Conservation (phyloP, 805 yeast genomes). For the Saccharomycopsis amapae region DNA sequence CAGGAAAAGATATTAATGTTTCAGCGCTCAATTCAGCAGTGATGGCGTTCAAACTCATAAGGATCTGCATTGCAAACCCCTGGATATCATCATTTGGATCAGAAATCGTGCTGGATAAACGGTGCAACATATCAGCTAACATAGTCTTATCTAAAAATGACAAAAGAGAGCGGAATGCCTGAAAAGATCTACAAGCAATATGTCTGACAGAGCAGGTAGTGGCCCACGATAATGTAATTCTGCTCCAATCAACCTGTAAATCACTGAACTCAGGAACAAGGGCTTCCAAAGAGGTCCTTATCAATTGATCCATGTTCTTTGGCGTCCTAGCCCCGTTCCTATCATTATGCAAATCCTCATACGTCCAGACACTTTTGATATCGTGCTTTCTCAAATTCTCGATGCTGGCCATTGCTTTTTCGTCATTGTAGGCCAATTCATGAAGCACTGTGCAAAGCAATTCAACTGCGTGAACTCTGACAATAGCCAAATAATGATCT, state of each 20-base stretch:
- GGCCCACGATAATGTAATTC: constrained; percentile 83
- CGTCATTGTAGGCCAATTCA: constrained; percentile 46
- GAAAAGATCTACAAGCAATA: constrained; percentile 94
- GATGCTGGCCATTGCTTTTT: constrained; percentile 50
- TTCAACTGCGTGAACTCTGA: constrained; percentile 78
- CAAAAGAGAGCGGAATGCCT: constrained; percentile 78
- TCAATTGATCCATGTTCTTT: constrained; percentile 69
- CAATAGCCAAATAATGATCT: constrained; percentile 80
- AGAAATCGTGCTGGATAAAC: constrained; percentile 86
- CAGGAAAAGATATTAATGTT: constrained; percentile 81
- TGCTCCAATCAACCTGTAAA: constrained; percentile 79
- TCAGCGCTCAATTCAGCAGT: constrained; percentile 78
- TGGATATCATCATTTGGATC: constrained; percentile 88
- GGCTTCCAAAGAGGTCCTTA: constrained; percentile 53
- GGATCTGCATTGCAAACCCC: constrained; percentile 93
- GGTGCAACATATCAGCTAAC: constrained; percentile 89
- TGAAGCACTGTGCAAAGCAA: constrained; percentile 67
- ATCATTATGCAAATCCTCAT: constrained; percentile 75
- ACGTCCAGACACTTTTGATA: constrained; percentile 60
- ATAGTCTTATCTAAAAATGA: constrained; percentile 76
- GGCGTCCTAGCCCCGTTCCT: constrained; percentile 81
- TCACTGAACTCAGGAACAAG: constrained; percentile 41
- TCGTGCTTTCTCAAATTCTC: constrained; percentile 48
- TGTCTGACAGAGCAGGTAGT: constrained; percentile 97
- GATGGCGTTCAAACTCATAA: constrained; percentile 91